Base-by-base conservation (phyloP, 2,329 filamentous ascomycete species). In the Botrytis hyacinthi region DNA sequence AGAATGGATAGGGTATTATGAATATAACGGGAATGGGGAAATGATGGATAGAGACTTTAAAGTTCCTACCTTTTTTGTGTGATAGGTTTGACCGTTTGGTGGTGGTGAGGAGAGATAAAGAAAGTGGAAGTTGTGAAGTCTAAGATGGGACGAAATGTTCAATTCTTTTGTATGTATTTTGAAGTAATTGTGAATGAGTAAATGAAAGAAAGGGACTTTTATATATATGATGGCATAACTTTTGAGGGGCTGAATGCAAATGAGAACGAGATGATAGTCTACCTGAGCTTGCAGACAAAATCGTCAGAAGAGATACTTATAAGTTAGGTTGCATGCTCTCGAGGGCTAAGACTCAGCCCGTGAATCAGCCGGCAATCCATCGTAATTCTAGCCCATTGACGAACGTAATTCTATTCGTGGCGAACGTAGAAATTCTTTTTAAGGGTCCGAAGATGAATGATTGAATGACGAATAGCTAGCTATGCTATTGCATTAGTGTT, bases 81-180 rank as follows among this genome's bases (percentile, higher is more conserved):
- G 48, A 57, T 57, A 42, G 5, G 35, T 40, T 40, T 54, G 65
- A 16, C 48, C 46, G 46, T 29, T 57, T 68, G 35, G 26, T 57
- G 35, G 26, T 57, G 48, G 48, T 51, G 66, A 42, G 29, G 26
- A 42, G 35, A 32, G 65, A 40, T 6, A 4, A 68, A 68, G 65
- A 57, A 29, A 29, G 35, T 57, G 48, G 48, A 42, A 12, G 37
- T 42, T 57, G 6, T 12, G 35, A 54, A 57, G 35, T 42, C n/a
- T 42, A 37, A 57, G 66, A 68, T 42, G 66, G 35, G 66, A 68
- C 26, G 66, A 68, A n/a, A 57, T 54, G 35, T 68, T 57, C 66
- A 35, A 68, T 68, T 68, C 66, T 68, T 68, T 29, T 68, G 66
- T 68, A 68, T 68, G 46, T 68, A 68, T 68, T 68, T 68, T 68